Conservation (phyloP, 2,329 filamentous ascomycete species). For the Apiospora hydei region DNA sequence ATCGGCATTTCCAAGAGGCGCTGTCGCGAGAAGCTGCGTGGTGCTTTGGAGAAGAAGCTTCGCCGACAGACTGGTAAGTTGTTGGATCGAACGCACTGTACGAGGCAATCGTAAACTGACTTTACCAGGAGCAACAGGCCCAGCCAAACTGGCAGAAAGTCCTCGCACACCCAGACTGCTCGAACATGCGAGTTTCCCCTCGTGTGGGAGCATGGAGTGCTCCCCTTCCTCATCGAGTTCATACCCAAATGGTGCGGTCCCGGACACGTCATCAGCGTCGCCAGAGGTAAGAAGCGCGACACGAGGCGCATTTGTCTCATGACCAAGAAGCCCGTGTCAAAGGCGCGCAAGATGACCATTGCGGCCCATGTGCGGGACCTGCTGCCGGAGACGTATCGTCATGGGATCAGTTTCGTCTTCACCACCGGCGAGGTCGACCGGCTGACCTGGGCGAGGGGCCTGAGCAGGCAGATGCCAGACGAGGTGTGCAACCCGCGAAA, state of each 20-base stretch:
- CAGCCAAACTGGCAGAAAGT: conserved; percentile 40
- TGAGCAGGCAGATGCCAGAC: conserved; percentile 47
- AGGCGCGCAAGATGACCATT: conserved; percentile 48
- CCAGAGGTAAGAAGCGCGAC: conserved; percentile 45
- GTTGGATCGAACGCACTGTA: conserved; percentile 17
- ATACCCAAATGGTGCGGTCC: conserved; percentile 51
- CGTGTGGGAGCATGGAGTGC: conserved; percentile 51
- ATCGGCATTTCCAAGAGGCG: conserved; percentile 45
- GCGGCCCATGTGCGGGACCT: conserved; percentile 51
- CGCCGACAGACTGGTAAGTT: conserved; percentile 40
- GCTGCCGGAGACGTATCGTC: conserved; percentile 44
- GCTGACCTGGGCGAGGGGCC: conserved; percentile 49
- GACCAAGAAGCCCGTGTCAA: conserved; percentile 43
- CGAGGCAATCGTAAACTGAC: conserved; percentile 31
- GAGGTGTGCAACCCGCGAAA: conserved; percentile 51
- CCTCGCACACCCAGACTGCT: conserved; percentile 38
- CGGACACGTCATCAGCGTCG: conserved; percentile 49
- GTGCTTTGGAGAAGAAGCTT: conserved; percentile 44
- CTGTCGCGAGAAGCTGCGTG: conserved; percentile 46
- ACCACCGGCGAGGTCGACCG: conserved; percentile 47
- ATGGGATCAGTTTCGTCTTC: conserved; percentile 47
- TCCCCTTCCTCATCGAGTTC: conserved; percentile 52
- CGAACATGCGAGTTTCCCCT: conserved; percentile 48
- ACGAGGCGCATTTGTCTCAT: conserved; percentile 50
- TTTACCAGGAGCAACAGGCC: conserved; percentile 39